Conservation (phyloP, 495 filamentous ascomycete genomes). For the Trypethelium eluteriae region DNA sequence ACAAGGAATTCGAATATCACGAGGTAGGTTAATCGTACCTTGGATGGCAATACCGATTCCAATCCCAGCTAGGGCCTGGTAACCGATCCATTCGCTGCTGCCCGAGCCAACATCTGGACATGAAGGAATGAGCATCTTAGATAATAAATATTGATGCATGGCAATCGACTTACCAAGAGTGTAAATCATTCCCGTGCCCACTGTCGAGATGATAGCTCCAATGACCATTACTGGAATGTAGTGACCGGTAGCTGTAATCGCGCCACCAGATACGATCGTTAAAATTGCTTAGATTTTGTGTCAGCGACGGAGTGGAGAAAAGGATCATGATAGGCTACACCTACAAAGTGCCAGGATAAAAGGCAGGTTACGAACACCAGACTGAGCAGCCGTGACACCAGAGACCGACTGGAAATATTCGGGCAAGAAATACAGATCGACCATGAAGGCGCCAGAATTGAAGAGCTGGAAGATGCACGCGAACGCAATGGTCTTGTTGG, state of each 20-base stretch:
- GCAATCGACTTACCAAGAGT: constrained; percentile 31
- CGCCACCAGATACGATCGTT: constrained; percentile 15
- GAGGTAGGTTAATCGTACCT: background rate
- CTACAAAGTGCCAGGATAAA: constrained; percentile 18
- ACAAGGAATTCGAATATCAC: too few species aligned
- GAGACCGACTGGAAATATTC: constrained; percentile 30
- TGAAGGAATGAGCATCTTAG: constrained; percentile 54
- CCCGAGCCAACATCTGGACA: constrained; percentile 36
- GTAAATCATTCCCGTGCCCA: constrained; percentile 23
- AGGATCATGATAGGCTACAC: background rate
- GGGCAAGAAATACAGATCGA: constrained; percentile 23
- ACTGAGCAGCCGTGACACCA: constrained; percentile 20
- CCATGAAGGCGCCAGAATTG: constrained; percentile 20
- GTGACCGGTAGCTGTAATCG: constrained; percentile 17
- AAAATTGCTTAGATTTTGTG: constrained; percentile 6
- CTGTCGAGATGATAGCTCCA: constrained; percentile 22
- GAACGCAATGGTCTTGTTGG: constrained; percentile 39
- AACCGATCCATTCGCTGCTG: constrained; percentile 15
- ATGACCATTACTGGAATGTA: constrained; percentile 18
- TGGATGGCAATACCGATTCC: constrained; percentile 13
- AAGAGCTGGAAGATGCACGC: constrained; percentile 28
- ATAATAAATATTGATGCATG: constrained; percentile 61
- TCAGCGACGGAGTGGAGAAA: constrained; percentile 12
- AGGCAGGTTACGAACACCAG: constrained; percentile 27
- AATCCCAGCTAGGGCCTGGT: constrained; percentile 17